Evolutionary conservation across 1,139 yeast species (phyloP).

Genomic region (Barnettozyma hawaiiensis): DNA sequence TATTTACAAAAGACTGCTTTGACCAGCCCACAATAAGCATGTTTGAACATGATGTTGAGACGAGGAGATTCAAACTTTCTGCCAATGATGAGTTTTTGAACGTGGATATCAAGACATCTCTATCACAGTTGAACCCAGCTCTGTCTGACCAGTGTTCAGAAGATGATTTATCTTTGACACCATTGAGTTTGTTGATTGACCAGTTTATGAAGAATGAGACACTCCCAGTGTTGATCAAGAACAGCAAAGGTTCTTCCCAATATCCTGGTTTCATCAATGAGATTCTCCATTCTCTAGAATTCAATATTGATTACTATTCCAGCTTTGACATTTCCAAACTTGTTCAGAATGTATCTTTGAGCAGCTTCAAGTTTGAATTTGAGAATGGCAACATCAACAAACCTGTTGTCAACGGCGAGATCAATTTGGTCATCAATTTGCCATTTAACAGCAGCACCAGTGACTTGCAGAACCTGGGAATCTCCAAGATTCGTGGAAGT

Average conservation of each 20-base stretch:
- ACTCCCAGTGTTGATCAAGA: constrained; percentile 23
- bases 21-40: constrained; percentile 23
- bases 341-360: constrained; percentile 30
- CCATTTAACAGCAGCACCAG: constrained; percentile 27
- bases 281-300: constrained; percentile 11
- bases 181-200: constrained; percentile 30
- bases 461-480: constrained; percentile 28
- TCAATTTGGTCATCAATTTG: constrained; percentile 26
- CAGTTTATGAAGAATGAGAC: constrained; percentile 26
- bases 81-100: constrained; percentile 11
- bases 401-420: constrained; percentile 31
- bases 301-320: constrained; percentile 17
- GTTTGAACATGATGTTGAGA: constrained; percentile 12
- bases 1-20: constrained; percentile 30
- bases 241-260: constrained; percentile 21
- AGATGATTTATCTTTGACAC: constrained; percentile 25
- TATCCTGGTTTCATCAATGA: constrained; percentile 18
- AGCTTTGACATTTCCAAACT: constrained; percentile 17
- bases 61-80: constrained; percentile 16
- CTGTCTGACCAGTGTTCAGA: constrained; percentile 22
- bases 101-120: constrained; percentile 12
- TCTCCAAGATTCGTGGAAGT: constrained; percentile 16
- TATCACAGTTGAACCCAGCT: constrained; percentile 14
- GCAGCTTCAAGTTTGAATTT: constrained; percentile 29
- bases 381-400: constrained; percentile 23